Evolutionary conservation across 108 stramenopile genomes (phyloP).

Genomic region (Pseudonitzschia delicatissima): DNA sequence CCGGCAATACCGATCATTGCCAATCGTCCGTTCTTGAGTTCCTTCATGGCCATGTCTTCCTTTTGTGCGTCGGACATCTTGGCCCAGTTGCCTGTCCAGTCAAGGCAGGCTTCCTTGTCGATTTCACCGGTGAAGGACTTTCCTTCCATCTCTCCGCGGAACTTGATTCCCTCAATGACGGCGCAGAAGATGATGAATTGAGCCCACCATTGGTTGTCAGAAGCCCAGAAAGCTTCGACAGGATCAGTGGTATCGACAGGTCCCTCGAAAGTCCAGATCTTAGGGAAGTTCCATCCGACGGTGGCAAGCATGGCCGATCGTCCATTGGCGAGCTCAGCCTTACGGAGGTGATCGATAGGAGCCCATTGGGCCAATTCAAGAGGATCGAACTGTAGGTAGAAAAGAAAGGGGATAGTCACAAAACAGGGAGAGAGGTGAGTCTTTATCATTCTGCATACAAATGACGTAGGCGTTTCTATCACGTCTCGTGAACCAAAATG

Average conservation of each 20-base stretch:
- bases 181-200: conserved; percentile 90
- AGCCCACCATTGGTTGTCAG: conserved; percentile 92
- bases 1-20: conserved; percentile 93
- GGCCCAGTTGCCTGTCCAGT: conserved; percentile 78
- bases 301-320: conserved; percentile 88
- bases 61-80: conserved; percentile 46
- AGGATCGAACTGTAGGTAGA: conserved; percentile 73
- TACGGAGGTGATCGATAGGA: conserved; percentile 76
- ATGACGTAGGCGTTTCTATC: too few species aligned
- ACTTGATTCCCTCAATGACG: conserved; percentile 80
- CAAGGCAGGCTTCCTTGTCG: conserved; percentile 78
- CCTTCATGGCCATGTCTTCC: conserved; percentile 82
- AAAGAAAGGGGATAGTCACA: not conserved
- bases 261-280: conserved; percentile 70
- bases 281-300: conserved; percentile 82
- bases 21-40: conserved; percentile 91
- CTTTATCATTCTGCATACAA: too few species aligned
- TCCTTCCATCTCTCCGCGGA: conserved; percentile 74
- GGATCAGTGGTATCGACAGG: conserved; percentile 86
- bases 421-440: not conserved
- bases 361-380: conserved; percentile 76
- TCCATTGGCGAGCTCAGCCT: conserved; percentile 88
- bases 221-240: conserved; percentile 81
- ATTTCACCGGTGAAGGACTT: conserved; percentile 74
- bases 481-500: too few species aligned